These are phyloP conservation scores for Talaromyces sp. DNA, from an alignment of 2,329 filamentous ascomycete genomes.

Conservation along the genomic window DNA sequence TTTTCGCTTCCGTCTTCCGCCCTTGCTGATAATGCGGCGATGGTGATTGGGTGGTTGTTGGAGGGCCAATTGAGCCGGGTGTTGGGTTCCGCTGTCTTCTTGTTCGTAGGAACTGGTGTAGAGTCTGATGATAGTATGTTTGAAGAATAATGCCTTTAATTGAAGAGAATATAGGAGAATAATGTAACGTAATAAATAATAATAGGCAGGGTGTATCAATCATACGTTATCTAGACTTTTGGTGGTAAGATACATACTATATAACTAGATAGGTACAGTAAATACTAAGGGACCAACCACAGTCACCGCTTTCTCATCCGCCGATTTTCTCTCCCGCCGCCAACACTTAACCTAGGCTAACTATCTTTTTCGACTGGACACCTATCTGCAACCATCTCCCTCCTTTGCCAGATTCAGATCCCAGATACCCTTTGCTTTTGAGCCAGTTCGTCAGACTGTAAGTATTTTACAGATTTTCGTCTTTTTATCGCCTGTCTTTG, in stretches of 20 bases:
- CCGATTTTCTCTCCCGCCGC: slow-evolving; percentile 7
- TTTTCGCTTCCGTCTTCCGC: background rate
- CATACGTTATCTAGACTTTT: background rate
- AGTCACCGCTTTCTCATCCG: slow-evolving; percentile 13
- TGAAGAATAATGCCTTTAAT: background rate
- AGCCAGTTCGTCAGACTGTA: background rate
- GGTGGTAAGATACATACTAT: too few species aligned
- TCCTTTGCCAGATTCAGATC: background rate
- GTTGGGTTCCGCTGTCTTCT: background rate
- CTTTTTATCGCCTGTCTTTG: background rate
- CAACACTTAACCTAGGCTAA: background rate
- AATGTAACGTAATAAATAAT: background rate
- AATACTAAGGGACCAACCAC: background rate
- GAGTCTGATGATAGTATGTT: background rate
- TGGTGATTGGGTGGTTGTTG: background rate
- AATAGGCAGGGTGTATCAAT: background rate
- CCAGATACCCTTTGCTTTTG: slow-evolving; percentile 5
- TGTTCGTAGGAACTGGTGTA: background rate
- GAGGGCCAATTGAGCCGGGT: background rate
- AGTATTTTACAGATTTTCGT: background rate
- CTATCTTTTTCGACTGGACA: background rate
- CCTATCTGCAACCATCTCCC: background rate
- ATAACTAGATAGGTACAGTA: too few species aligned
- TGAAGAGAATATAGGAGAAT: background rate
- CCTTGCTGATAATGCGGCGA: background rate